phyloP scores from a whole-genome alignment of 805 yeast species.

The Hagleromyces aurorensis region DNA sequence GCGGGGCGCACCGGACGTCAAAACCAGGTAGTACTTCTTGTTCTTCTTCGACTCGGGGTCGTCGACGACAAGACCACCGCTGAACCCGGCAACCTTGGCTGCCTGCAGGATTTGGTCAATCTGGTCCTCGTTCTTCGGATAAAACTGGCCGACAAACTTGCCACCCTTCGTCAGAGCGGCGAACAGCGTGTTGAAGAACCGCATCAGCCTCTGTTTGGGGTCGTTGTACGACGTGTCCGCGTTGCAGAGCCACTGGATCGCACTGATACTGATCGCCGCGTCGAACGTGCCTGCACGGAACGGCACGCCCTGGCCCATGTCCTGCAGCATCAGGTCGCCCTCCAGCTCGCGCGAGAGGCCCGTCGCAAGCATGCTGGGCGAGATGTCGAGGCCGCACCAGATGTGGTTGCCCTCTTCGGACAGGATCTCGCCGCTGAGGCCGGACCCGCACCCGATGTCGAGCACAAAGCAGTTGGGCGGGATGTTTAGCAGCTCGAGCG shows the following conservation, averaged over 20 bases:
- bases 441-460: slow-evolving; percentile 97
- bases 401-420: slow-evolving; percentile 80
- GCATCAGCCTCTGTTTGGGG: slow-evolving; percentile 71
- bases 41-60: slow-evolving; percentile 89
- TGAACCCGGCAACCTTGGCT: slow-evolving; percentile 92
- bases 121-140: slow-evolving; percentile 86
- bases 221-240: slow-evolving; percentile 80
- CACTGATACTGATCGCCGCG: slow-evolving; percentile 91
- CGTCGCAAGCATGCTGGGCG: slow-evolving; percentile 92
- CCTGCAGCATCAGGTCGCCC: slow-evolving; percentile 86
- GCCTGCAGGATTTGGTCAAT: slow-evolving; percentile 67
- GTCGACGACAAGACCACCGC: slow-evolving; percentile 91
- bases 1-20: slow-evolving; percentile 64
- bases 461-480: slow-evolving; percentile 60
- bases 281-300: slow-evolving; percentile 95
- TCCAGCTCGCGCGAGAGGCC: slow-evolving; percentile 89
- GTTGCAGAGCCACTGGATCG: slow-evolving; percentile 96
- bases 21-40: slow-evolving; percentile 81
- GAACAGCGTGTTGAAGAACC: slow-evolving; percentile 83
- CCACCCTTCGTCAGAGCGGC: slow-evolving; percentile 89
- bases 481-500: slow-evolving; percentile 76
- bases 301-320: slow-evolving; percentile 91
- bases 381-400: slow-evolving; percentile 95
- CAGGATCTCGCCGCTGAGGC: slow-evolving; percentile 87
- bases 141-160: slow-evolving; percentile 94